Evolutionary conservation across 1,284 basidiomycete species (phyloP), one percentile per base, ranked within the genome.

Genomic region (Sphagnurus paluster): DNA sequence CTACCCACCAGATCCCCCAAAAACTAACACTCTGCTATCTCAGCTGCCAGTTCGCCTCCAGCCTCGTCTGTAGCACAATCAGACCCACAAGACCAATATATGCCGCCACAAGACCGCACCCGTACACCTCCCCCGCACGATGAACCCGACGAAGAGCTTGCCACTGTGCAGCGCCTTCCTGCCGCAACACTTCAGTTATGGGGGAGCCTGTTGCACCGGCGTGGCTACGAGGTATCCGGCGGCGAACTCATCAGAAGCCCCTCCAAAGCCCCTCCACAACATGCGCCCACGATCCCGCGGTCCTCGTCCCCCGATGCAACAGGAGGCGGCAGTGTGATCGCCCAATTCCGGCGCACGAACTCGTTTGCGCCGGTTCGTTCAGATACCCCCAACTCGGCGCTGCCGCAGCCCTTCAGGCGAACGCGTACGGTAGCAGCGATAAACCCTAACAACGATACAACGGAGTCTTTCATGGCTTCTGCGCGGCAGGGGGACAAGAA

Each of bases 131-230:
- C n/a, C n/a, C 17, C 33, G 8, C 38, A 71, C 2, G 71, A 75
- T 9, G 74, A 76, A 26, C 74, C 78, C 38, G 79, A 81, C 46
- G 82, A 83, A 46, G 80, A 81, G 53, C 65, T 75, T 1, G 77
- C 75, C 0, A 61, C 72, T 11, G 68, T 79, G 2, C 79, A 74
- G 41, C 79, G 80, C 14, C 65, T 80, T 0, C 81, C 81, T 0
- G 72, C 71, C 0, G 71, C 80, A 2, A 82, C 82, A 4, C 69
- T 84, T 17, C 76, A 80, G 47, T 71, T 89, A 5, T 88, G 86
- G 86, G 72, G 76, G 37, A 75, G 73, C 51, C 75, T 89, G 13
- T 73, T 89, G 28, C 75, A 77, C 47, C 68, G 73, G 28, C 75
- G 85, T 14, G 86, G 85, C 7, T 87, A 82, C 60, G 74, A 78